Conservation (phyloP, 805 yeast genomes). For the Barnettozyma sp. region DNA sequence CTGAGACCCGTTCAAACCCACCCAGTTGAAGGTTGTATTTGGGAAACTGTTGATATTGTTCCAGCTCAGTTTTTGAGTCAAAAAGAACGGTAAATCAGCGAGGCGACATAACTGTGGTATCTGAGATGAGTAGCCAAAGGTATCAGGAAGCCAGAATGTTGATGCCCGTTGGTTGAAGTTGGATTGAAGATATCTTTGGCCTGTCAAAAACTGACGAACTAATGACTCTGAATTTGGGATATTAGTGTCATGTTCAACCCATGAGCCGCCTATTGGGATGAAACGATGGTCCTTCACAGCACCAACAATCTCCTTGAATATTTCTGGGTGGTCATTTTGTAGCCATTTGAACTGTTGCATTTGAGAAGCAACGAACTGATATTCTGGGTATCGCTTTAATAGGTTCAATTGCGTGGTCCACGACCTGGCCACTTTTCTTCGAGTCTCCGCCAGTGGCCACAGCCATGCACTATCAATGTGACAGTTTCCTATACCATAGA, state of each 20-base stretch:
- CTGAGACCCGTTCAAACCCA: constrained; percentile 89
- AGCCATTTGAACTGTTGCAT: constrained; percentile 96
- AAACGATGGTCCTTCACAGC: constrained; percentile 69
- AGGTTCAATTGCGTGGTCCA: constrained; percentile 91
- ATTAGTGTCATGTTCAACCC: constrained; percentile 98
- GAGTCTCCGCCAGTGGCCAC: constrained; percentile 98
- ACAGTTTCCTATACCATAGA: constrained; percentile 87
- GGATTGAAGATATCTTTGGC: constrained; percentile 77
- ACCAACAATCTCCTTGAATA: constrained; percentile 50
- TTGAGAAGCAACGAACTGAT: constrained; percentile 90
- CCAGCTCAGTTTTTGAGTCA: constrained; percentile 95
- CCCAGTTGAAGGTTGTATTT: constrained; percentile 88
- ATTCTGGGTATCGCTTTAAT: constrained; percentile 86
- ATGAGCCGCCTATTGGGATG: constrained; percentile 90
- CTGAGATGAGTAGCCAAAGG: constrained; percentile 94
- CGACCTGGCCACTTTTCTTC: constrained; percentile 85
- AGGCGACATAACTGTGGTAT: constrained; percentile 86
- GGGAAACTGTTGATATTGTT: constrained; percentile 92
- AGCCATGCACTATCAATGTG: constrained; percentile 98
- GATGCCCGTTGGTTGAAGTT: constrained; percentile 72
- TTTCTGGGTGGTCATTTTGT: constrained; percentile 75
- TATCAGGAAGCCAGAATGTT: constrained; percentile 93
- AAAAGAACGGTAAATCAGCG: constrained; percentile 78
- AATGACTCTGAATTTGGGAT: constrained; percentile 92
- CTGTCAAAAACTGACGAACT: constrained; percentile 80